Evolutionary conservation across 495 filamentous ascomycete species (phyloP).

Genomic region (Annulohypoxylon bovei): DNA sequence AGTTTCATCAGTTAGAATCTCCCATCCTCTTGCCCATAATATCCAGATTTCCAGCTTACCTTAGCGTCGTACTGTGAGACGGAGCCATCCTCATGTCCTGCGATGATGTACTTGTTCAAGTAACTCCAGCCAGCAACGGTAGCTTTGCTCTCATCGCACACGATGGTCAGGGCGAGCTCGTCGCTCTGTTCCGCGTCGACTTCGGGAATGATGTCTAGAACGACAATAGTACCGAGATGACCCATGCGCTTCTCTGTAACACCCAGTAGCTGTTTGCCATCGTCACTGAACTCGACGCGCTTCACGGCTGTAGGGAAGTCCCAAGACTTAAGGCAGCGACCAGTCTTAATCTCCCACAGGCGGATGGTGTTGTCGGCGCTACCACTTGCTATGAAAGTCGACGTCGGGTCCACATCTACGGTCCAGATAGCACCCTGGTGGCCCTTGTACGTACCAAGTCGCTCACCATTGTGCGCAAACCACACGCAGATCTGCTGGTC

Average conservation of each 20-base stretch:
- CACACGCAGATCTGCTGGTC: conserved; percentile 96
- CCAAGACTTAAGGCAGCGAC: conserved; percentile 93
- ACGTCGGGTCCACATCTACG: conserved; percentile 95
- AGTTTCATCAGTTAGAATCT: conserved; percentile 18
- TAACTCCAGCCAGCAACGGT: conserved; percentile 98
- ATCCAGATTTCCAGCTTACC: conserved; percentile 56
- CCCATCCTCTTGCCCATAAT: neutral
- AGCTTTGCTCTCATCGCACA: conserved; percentile 92
- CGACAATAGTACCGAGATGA: conserved; percentile 89
- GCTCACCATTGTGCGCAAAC: conserved; percentile 94
- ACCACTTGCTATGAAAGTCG: conserved; percentile 90
- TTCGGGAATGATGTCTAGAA: conserved; percentile 84
- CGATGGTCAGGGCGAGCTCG: conserved; percentile 83
- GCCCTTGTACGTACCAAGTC: conserved; percentile 93
- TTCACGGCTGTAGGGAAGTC: conserved; percentile 96
- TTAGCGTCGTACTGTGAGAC: conserved; percentile 96
- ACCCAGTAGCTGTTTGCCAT: conserved; percentile 86
- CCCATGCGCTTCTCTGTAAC: conserved; percentile 99
- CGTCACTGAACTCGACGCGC: conserved; percentile 93
- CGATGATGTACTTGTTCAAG: conserved; percentile 91
- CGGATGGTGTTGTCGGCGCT: conserved; percentile 98
- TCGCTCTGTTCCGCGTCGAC: conserved; percentile 82
- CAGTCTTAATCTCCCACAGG: conserved; percentile 95
- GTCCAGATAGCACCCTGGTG: conserved; percentile 99
- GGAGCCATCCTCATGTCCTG: conserved; percentile 94